Evolutionary conservation across 805 yeast genomes (phyloP), one percentile per base, ranked within the genome.

Genomic region (Starmerella vitae): DNA sequence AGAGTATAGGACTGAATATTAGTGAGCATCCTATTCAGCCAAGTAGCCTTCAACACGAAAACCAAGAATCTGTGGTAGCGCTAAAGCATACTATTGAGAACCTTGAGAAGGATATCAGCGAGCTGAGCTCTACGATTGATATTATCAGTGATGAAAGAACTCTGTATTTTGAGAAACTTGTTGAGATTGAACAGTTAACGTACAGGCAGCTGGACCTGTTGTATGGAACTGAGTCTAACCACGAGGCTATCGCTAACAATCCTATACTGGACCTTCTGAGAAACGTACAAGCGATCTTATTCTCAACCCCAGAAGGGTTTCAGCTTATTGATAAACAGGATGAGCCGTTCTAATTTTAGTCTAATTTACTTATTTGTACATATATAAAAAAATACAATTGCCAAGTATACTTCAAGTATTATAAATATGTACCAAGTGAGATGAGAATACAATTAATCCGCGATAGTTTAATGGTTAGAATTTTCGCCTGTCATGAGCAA

Each of bases 121-220:
- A 52, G 14, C 59, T 67, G 12, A 60, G 59, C n/a, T 62, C 65
- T 4, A 84, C 81, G 42, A 64, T 70, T 18, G 72, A 77, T 12
- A 70, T 77, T 17, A 80, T 76, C 35, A 72, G 76, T 12, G 62
- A 83, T 36, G 67, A 91, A 57, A 72, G 97, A 46, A 80, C 82
- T 57, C 84, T 88, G 53, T 91, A 91, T 58, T 88, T 82, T 61
- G 76, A 79, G 53, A 91, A 88, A 60, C 64, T 91, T 38, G 70
- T 94, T 46, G 93, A 82, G 43, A 81, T 91, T 40, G 98, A 91
- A 59, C 73, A 83, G 20, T 61, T 86, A 34, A 71, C 78, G 20
- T 84, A 79, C 52, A 70, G 76, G 19, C 66, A 75, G 9, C 68
- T 66, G 37, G 78, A 74, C 37, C 59, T 68, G 33, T 56, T 71